Evolutionary conservation across 345 rosid species (phyloP), one percentile per base, ranked within the genome.

Genomic region (Populus tremula): DNA sequence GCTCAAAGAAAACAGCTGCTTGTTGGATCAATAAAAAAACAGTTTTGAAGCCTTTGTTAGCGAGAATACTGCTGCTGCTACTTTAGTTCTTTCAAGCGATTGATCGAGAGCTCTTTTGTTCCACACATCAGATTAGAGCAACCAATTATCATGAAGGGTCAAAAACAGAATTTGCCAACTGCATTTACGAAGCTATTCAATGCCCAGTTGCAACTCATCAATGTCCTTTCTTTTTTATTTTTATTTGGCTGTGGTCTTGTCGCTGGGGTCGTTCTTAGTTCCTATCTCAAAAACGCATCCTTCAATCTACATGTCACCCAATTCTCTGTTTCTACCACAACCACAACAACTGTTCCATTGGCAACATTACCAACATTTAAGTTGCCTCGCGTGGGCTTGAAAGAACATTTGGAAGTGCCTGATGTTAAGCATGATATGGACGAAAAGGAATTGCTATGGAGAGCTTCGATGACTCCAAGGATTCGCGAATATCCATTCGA

Each of bases 371-470:
- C 47, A 23, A 2, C 35, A 39, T n/a, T n/a, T 0, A 13, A 39
- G 50, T 41, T 18, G 2, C 18, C 64, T 5, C 53, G 16, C 12
- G 76, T 70, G 2, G 88, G 90, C 27, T 81, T 93, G 13, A 65
- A 74, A 29, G 82, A 84, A 25, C 89, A 76, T 72, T 29, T 79
- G 80, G 76, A 84, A 36, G 85, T 81, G 14, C 84, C 81, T 64
- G 77, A 56, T 33, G 76, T 74, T 38, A 80, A 29, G 82, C 93
- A 89, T 77, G 86, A 89, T 70, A 88, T 91, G 90, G 86, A 76
- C 41, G 96, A 93, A 67, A 84, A 86, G 23, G 93, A 90, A 77
- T 84, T 93, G 85, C 74, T 88, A 13, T 69, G 70, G 84, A 87
- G 79, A 70, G 92, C 90, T 66, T 77, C 83, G 14, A 77, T 86